phyloP scores from a whole-genome alignment of 768 basidiomycete genomes.

The Hericium alpestre region DNA sequence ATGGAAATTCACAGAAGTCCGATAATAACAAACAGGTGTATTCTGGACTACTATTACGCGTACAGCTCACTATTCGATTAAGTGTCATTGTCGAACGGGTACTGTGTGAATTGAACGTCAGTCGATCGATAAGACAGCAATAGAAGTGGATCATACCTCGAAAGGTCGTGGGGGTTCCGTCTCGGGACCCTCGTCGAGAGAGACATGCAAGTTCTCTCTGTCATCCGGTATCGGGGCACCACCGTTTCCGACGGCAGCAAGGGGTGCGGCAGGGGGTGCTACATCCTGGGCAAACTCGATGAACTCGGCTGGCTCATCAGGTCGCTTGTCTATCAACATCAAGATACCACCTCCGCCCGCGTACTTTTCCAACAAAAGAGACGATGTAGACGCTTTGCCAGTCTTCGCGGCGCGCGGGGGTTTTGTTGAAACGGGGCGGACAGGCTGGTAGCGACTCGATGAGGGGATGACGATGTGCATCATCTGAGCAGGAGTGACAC shows the following conservation, averaged over 20 bases:
- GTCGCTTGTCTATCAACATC: slow-evolving; percentile 64
- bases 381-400: slow-evolving; percentile 12
- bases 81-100: slow-evolving; percentile 64
- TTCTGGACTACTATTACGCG: not conserved
- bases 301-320: slow-evolving; percentile 63
- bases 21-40: not conserved
- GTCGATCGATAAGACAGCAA: slow-evolving; percentile 6
- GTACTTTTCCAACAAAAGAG: slow-evolving; percentile 43
- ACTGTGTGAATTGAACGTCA: slow-evolving; percentile 33
- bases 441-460: slow-evolving; percentile 78
- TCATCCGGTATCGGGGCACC: slow-evolving; percentile 19
- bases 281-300: slow-evolving; percentile 36
- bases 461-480: slow-evolving; percentile 74
- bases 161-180: slow-evolving; percentile 70
- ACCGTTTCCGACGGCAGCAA: slow-evolving; percentile 21
- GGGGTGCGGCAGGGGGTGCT: slow-evolving; percentile 22
- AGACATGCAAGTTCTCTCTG: slow-evolving; percentile 33
- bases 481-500: slow-evolving; percentile 85
- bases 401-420: slow-evolving; percentile 13
- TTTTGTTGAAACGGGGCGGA: slow-evolving; percentile 59
- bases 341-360: slow-evolving; percentile 83
- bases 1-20: not conserved
- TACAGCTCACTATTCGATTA: slow-evolving; percentile 15
- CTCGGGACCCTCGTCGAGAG: slow-evolving; percentile 60
- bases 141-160: slow-evolving; percentile 46